A percentile compares a stretch with the other conserved stretches of the same genome.
Conservation (phyloP, 2,329 filamentous ascomycete species). For the Fusarium nanum region DNA sequence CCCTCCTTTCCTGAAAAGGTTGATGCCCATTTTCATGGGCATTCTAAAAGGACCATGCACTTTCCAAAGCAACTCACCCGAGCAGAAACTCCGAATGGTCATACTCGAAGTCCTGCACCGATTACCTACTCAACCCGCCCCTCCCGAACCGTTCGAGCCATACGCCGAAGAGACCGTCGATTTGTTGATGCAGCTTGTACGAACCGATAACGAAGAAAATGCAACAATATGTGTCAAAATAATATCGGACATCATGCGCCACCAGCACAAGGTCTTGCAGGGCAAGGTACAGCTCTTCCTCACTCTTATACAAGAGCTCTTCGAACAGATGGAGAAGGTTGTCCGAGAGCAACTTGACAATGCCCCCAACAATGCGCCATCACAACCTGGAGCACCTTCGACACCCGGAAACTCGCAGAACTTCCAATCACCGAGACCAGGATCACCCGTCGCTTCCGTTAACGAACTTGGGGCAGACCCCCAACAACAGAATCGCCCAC, state of each 20-base stretch:
- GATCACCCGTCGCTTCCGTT: conserved; percentile 86
- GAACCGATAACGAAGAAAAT: conserved; percentile 97
- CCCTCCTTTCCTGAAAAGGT: conserved; percentile 81
- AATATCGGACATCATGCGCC: conserved; percentile 94
- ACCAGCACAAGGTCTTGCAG: conserved; percentile 83
- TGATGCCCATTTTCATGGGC: conserved; percentile 89
- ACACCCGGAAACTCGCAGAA: conserved; percentile 75
- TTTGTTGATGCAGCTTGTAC: conserved; percentile 87
- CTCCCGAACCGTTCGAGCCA: conserved; percentile 84
- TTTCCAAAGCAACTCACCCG: conserved; percentile 88
- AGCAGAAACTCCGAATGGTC: conserved; percentile 95
- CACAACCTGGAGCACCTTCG: conserved; percentile 70
- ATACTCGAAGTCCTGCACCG: conserved; percentile 95
- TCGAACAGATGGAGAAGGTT: conserved; percentile 92
- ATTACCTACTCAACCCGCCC: conserved; percentile 75
- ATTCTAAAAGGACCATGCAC: conserved; percentile 88
- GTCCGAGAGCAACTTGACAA: conserved; percentile 96
- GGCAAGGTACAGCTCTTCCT: conserved; percentile 90
- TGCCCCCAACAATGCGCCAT: conserved; percentile 65
- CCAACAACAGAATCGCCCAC: conserved; percentile 82
- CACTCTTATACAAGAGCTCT: conserved; percentile 92
- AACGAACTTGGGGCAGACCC: conserved; percentile 83
- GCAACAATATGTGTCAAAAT: conserved; percentile 98
- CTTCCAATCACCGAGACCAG: conserved; percentile 89
- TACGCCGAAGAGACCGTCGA: conserved; percentile 92